Evolutionary conservation across 2,329 filamentous ascomycete species (phyloP), one percentile per base, ranked within the genome.

Genomic region (Amphichorda felina): DNA sequence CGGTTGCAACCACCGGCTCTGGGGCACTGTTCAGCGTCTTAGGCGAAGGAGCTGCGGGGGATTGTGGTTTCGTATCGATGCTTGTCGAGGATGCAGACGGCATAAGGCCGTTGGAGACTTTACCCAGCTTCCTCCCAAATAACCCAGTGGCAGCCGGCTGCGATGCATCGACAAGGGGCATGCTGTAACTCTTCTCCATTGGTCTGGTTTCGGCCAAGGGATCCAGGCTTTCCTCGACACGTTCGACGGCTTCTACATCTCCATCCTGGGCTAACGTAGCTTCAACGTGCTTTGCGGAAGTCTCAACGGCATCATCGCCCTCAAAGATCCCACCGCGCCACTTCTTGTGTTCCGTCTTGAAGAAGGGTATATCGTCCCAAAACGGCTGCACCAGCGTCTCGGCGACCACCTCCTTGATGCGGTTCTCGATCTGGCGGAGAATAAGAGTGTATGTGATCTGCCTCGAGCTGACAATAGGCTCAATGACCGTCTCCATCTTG

Each of bases 391-490:
- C 91, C 15, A 96, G 57, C 2, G 87, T 94, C 59, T 98, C 91
- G 8, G 82, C 84, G 40, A 98, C 71, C 8, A 95, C 87, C 56
- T 95, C 88, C 50, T 93, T 83, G 53, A 98, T 95, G 34, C 87
- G 74, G 50, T 83, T 94, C 57, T 98, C 91, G 40, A 98, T 96
- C 41, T 93, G 85, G 34, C 87, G 77, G 10, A 96, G 69, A 37
- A 98, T 91, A 40, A 94, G 73, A 2, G 81, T 84, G 56, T 94
- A 96, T 0, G 91, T 96, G 44, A 98, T 94, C 54, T 96, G 89
- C 39, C 89, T 77, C 11, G 87, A 82, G 60, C 88, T 94, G 34
- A 98, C 87, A 45, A 98, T 88, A 4, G 91, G 91, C 54, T 96
- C 87, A 30, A 96, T 85, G n/a, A 76, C 76, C 68, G 95, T 79